Evolutionary conservation across 345 rosid species (phyloP).

Genomic region (Sisymbrium altissimum): DNA sequence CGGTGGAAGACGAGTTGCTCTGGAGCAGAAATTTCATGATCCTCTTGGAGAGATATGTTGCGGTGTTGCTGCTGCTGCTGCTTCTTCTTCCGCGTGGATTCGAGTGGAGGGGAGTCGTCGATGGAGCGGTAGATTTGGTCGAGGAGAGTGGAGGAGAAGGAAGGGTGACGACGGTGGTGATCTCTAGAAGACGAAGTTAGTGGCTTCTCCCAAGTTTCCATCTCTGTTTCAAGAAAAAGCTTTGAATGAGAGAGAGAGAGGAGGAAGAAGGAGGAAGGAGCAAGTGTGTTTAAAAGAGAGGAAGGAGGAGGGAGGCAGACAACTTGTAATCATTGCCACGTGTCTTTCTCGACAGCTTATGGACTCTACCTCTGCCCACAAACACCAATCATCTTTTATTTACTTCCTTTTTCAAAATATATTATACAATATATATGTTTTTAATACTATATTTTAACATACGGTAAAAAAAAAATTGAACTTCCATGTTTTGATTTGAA

Average conservation of each 20-base stretch:
- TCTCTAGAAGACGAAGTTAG: not conserved
- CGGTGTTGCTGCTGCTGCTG: not conserved
- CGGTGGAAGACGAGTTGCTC: slow-evolving; percentile 34
- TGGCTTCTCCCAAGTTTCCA: slow-evolving; percentile 48
- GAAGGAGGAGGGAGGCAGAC: slow-evolving; percentile 12
- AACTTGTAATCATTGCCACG: slow-evolving; percentile 36
- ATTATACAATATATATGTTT: too few relatives aligned
- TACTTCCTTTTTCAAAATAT: not conserved
- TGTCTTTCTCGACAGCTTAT: slow-evolving; percentile 37
- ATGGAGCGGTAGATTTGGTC: slow-evolving; percentile 80
- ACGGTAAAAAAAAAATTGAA: not conserved
- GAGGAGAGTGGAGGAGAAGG: slow-evolving; percentile 83
- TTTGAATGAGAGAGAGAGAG: slow-evolving; percentile 12
- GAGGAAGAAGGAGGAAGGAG: slow-evolving; percentile 25
- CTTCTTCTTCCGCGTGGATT: slow-evolving; percentile 12
- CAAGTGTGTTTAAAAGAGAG: slow-evolving; percentile 21
- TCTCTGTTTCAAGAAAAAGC: not conserved
- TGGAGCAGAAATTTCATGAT: not conserved
- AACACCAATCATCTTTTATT: slow-evolving; percentile 15
- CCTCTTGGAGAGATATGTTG: slow-evolving; percentile 1
- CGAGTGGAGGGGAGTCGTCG: slow-evolving; percentile 42
- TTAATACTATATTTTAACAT: too few relatives aligned
- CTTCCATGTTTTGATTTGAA: not conserved
- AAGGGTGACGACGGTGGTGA: slow-evolving; percentile 47
- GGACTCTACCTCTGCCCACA: slow-evolving; percentile 29